Percentiles rank a stretch among this genome's conserved stretches.
These are phyloP conservation scores for Ophiostoma angusticollis DNA, from an alignment of 2,329 filamentous ascomycete genomes.

Conservation along the genomic window DNA sequence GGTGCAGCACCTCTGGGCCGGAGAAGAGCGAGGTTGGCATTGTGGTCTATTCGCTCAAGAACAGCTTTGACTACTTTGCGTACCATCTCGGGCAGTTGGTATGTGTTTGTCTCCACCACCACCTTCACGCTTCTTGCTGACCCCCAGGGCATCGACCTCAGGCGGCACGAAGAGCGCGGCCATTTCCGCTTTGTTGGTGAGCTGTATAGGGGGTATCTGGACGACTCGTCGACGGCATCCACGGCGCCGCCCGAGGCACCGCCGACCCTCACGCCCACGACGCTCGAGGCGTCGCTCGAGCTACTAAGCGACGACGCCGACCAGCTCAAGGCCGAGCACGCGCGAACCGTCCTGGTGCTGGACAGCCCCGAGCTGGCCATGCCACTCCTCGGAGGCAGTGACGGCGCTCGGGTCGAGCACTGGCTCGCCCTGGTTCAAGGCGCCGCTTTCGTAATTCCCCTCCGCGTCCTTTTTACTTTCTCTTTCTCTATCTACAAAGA, in stretches of 20 bases:
- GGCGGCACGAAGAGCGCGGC: conserved; percentile 6
- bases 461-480: neutral
- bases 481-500: neutral
- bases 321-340: conserved; percentile 1
- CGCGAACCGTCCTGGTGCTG: conserved; percentile 11
- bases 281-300: conserved; percentile 7
- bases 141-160: conserved; percentile 10
- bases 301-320: conserved; percentile 9
- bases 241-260: too few species aligned
- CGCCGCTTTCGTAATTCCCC: conserved; percentile 5
- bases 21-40: conserved; percentile 9
- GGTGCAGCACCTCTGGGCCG: neutral
- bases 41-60: conserved; percentile 10
- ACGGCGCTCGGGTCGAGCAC: neutral
- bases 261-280: neutral
- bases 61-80: conserved; percentile 11
- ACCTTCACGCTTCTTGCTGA: neutral
- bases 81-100: conserved; percentile 8
- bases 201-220: conserved; percentile 6
- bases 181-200: conserved; percentile 11
- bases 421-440: conserved; percentile 9
- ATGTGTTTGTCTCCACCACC: neutral
- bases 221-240: neutral
- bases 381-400: conserved; percentile 2
- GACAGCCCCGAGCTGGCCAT: conserved; percentile 12